Conservation (phyloP, 805 yeast species). For the Starmerella ratchasimensis region DNA sequence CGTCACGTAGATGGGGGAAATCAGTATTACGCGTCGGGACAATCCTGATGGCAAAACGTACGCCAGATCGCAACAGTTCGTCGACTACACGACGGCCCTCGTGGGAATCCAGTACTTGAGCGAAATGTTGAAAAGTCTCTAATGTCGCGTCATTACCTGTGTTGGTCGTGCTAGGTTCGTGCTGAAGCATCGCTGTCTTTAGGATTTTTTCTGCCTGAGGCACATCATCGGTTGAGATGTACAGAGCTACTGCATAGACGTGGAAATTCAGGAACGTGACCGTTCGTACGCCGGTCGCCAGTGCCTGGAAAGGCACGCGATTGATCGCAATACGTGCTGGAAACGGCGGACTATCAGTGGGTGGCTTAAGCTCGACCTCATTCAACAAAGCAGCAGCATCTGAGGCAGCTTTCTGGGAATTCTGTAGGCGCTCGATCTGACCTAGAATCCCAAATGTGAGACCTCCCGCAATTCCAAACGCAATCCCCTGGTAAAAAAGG, state of each 20-base stretch:
- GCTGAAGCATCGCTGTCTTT: neutral
- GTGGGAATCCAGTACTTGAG: conserved; percentile 20
- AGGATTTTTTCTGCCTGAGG: conserved; percentile 19
- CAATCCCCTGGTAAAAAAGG: conserved; percentile 1
- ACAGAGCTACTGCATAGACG: conserved; percentile 79
- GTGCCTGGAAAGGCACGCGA: conserved; percentile 33
- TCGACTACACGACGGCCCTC: conserved; percentile 42
- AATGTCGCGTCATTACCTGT: no score
- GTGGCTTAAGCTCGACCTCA: conserved; percentile 22
- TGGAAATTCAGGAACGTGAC: conserved; percentile 73
- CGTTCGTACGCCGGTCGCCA: conserved; percentile 71
- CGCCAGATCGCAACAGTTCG: conserved; percentile 43
- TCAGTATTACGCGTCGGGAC: conserved; percentile 86
- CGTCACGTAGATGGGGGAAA: conserved; percentile 78
- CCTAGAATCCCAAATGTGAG: conserved; percentile 1
- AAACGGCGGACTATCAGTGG: conserved; percentile 27
- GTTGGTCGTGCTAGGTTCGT: neutral
- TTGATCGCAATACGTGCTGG: conserved; percentile 21
- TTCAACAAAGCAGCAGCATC: neutral
- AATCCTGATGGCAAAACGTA: conserved; percentile 57
- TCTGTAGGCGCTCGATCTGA: neutral
- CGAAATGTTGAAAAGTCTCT: conserved; percentile 1
- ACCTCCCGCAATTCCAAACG: conserved; percentile 1
- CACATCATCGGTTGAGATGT: conserved; percentile 49
- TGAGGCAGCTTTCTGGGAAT: neutral